phyloP scores from a whole-genome alignment of 768 basidiomycete species.

The Clathrus columnatus region DNA sequence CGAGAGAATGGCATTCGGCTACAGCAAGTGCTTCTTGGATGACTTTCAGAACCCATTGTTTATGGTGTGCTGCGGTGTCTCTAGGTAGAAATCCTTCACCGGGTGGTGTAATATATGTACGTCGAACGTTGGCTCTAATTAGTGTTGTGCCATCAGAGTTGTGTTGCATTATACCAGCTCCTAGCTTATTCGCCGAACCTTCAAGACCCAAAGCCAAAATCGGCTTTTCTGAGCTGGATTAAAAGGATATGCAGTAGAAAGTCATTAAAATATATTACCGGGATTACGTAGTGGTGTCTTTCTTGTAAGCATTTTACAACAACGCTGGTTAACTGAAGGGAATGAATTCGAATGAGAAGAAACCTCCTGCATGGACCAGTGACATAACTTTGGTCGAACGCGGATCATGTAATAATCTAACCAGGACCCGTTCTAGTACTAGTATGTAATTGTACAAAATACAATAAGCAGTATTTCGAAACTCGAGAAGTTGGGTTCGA shows the following conservation, averaged over 20 bases:
- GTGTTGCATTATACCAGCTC: conserved; percentile 87
- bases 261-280: neutral
- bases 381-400: too few species aligned
- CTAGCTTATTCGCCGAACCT: conserved; percentile 96
- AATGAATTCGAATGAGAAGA: too few species aligned
- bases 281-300: neutral
- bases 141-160: conserved; percentile 57
- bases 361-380: too few species aligned
- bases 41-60: conserved; percentile 82
- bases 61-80: conserved; percentile 93
- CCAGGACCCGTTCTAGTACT: too few species aligned
- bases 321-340: neutral
- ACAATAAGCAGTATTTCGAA: too few species aligned
- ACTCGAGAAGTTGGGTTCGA: too few species aligned
- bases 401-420: too few species aligned
- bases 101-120: conserved; percentile 98
- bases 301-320: neutral
- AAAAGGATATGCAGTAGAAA: neutral
- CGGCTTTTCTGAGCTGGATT: conserved; percentile 43
- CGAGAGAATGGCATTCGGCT: conserved; percentile 53
- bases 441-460: too few species aligned
- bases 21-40: conserved; percentile 66
- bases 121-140: conserved; percentile 87
- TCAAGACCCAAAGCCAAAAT: conserved; percentile 92
- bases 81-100: conserved; percentile 96